A percentile compares a stretch with the other conserved stretches of the same genome.
phyloP scores from a whole-genome alignment of 352 stramenopile species.

The Globisporangium yorkense region DNA sequence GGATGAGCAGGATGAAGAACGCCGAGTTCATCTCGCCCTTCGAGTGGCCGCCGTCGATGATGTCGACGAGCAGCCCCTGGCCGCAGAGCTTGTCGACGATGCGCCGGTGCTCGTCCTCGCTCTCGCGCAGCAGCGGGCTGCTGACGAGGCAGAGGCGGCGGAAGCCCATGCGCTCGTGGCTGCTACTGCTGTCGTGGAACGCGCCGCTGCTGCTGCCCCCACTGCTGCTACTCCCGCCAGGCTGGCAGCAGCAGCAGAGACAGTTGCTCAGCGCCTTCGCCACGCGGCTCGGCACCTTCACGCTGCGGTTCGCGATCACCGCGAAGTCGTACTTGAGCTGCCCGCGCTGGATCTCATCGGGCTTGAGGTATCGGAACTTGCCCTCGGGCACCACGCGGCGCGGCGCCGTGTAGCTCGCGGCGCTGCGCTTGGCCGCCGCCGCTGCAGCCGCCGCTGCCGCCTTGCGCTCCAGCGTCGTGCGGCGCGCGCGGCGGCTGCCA shows the following conservation, averaged over 20 bases:
- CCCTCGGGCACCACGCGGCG: conserved; percentile 20
- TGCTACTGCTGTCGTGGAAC: conserved; percentile 21
- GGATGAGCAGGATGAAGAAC: conserved; percentile 72
- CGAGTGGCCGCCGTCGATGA: conserved; percentile 78
- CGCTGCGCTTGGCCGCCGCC: conserved; percentile 4
- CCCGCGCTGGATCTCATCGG: conserved; percentile 65
- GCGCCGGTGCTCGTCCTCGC: conserved; percentile 74
- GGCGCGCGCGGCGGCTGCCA: neutral
- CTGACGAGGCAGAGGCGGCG: conserved; percentile 53
- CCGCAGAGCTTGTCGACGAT: conserved; percentile 74
- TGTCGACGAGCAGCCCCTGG: conserved; percentile 71
- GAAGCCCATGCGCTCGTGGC: conserved; percentile 51
- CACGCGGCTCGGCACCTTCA: conserved; percentile 34
- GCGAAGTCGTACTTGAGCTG: conserved; percentile 69
- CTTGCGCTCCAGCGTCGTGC: conserved; percentile 10
- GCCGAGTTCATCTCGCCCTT: conserved; percentile 79
- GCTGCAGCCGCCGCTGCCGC: neutral
- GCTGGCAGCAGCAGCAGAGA: conserved; percentile 33
- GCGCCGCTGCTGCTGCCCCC: conserved; percentile 6
- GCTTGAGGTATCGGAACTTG: conserved; percentile 78
- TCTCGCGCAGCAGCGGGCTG: conserved; percentile 42
- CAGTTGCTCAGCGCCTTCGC: conserved; percentile 18
- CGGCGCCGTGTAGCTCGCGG: conserved; percentile 23
- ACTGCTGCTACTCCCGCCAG: conserved; percentile 5
- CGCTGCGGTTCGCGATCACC: conserved; percentile 69